Conservation (phyloP, 176 grass and related monocot genomes). For the Carex myosuroides region DNA sequence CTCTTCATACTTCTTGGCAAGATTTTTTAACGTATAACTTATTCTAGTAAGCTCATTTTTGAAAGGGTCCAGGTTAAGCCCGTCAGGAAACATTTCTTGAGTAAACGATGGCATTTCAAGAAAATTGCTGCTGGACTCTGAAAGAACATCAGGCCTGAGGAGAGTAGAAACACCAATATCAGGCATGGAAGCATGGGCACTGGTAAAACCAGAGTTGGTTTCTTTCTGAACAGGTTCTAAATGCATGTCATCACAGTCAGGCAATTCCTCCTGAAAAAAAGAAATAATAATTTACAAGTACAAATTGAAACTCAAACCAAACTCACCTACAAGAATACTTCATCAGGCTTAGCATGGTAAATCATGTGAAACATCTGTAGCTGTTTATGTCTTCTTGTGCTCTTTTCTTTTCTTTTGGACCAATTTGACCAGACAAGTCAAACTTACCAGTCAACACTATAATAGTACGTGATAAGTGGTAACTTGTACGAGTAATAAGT, state of each 20-base stretch:
- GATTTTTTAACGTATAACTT: neutral
- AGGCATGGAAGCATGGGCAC: neutral
- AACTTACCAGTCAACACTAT: neutral
- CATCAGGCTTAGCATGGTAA: neutral
- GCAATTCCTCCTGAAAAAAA: neutral
- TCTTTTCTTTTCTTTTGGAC: neutral
- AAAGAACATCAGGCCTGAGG: neutral
- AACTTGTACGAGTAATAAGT: neutral
- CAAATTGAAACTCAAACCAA: neutral
- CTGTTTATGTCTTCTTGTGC: neutral
- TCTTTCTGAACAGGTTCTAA: neutral
- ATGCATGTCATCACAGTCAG: neutral
- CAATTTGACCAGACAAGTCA: neutral
- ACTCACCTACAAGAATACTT: neutral
- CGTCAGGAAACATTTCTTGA: constrained; percentile 11
- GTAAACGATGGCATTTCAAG: constrained; percentile 5
- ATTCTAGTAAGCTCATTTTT: constrained; percentile 8
- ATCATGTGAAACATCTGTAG: neutral
- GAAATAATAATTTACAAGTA: neutral
- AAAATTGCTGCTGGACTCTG: neutral
- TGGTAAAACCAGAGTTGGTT: neutral
- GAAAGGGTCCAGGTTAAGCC: neutral
- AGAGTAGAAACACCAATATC: constrained; percentile 2
- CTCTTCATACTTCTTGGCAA: neutral
- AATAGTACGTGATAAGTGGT: neutral